Evolutionary conservation across 208 protist genomes (phyloP).

Genomic region (Crithidia fasciculata): DNA sequence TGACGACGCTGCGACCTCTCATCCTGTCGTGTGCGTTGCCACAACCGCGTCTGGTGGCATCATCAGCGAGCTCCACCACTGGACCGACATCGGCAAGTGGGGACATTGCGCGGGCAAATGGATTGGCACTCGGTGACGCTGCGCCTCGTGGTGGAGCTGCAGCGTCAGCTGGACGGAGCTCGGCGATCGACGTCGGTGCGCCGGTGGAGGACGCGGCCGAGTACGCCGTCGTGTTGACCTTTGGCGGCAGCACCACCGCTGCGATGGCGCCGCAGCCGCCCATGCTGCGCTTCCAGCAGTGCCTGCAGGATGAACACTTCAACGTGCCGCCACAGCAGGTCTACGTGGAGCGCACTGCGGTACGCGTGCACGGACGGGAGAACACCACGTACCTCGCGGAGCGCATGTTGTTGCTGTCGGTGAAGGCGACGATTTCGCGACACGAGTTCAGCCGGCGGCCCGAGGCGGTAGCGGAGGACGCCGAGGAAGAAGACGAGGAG

Average conservation of each 20-base stretch:
- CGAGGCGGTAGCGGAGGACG: constrained; percentile 10
- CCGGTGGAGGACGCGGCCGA: constrained; percentile 37
- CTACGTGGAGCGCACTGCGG: constrained; percentile 48
- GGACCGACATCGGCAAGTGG: not conserved
- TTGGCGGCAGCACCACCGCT: constrained; percentile 44
- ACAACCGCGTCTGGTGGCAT: constrained; percentile 9
- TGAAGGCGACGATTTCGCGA: constrained; percentile 34
- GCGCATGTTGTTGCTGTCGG: constrained; percentile 77
- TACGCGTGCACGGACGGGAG: constrained; percentile 69
- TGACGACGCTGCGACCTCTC: constrained; percentile 61
- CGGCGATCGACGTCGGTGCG: not conserved
- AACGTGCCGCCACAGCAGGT: constrained; percentile 41
- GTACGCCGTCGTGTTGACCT: constrained; percentile 68
- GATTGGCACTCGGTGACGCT: not conserved
- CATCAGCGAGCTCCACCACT: not conserved
- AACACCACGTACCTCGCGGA: constrained; percentile 73
- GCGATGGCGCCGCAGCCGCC: constrained; percentile 47
- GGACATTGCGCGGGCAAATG: not conserved
- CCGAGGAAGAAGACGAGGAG: constrained; percentile 6
- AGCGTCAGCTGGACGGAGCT: not conserved
- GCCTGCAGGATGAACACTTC: constrained; percentile 76
- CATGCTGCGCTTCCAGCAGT: constrained; percentile 63
- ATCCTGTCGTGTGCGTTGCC: constrained; percentile 73
- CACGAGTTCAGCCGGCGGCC: constrained; percentile 14
- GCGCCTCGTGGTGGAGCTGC: not conserved